A percentile compares a stretch with the other conserved stretches of the same genome.
phyloP scores from a whole-genome alignment of 176 grass and related monocot species.

The Typha latifolia region DNA sequence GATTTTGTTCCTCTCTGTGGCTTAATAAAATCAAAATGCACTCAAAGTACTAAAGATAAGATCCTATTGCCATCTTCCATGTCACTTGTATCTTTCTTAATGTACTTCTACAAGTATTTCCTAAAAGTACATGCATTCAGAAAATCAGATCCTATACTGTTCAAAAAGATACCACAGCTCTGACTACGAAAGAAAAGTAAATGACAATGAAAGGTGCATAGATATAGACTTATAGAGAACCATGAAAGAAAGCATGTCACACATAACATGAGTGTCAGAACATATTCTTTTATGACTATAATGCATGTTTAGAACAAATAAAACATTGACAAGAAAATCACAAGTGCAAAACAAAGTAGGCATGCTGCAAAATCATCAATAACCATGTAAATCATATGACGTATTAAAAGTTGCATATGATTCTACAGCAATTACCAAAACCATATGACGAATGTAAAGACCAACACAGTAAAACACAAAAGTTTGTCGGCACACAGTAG shows the following conservation, averaged over 20 bases:
- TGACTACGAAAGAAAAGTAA: not conserved
- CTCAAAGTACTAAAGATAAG: not conserved
- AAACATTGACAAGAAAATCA: not conserved
- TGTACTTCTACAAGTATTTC: not conserved
- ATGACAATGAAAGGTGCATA: not conserved
- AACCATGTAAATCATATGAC: too few relatives aligned
- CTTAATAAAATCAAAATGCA: not conserved
- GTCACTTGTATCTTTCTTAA: not conserved
- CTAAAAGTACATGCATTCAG: not conserved
- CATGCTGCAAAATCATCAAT: not conserved
- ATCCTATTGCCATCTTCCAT: not conserved
- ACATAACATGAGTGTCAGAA: not conserved
- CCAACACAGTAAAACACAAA: too few relatives aligned
- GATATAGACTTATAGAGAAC: not conserved
- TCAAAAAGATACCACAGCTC: not conserved
- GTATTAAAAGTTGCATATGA: too few relatives aligned
- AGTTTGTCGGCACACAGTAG: too few relatives aligned
- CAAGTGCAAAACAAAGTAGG: not conserved
- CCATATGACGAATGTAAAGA: too few relatives aligned
- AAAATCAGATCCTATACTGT: too few relatives aligned
- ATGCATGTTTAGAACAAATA: not conserved
- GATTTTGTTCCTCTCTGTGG: not conserved
- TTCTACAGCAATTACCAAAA: too few relatives aligned
- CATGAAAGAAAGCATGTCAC: not conserved
- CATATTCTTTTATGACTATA: not conserved